A percentile compares a stretch with the other conserved stretches of the same genome.
Conservation (phyloP, 2,329 filamentous ascomycete species). For the Leptographium radiaticola region DNA sequence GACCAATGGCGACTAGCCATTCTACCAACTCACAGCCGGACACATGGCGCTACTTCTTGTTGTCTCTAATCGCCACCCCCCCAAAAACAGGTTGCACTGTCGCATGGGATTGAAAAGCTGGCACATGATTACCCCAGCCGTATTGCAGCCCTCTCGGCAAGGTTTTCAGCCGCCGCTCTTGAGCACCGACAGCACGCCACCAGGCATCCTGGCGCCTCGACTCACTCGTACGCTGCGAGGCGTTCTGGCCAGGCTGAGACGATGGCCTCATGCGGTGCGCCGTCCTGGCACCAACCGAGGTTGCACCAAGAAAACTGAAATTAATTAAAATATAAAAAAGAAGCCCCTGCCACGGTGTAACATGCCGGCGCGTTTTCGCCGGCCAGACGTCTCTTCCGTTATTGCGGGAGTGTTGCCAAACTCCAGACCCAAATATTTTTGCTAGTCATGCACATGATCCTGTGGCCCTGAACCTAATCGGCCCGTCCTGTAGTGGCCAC, state of each 20-base stretch:
- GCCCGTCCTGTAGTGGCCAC: constrained; percentile 1
- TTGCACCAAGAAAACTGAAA: not conserved
- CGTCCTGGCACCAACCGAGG: not conserved
- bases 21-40: too few species aligned
- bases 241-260: not conserved
- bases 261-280: too few species aligned
- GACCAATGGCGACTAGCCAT: too few species aligned
- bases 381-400: not conserved
- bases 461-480: not conserved
- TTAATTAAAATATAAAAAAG: too few species aligned
- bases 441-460: not conserved
- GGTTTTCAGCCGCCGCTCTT: too few species aligned
- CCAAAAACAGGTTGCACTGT: too few species aligned
- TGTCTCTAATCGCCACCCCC: too few species aligned
- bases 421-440: not conserved
- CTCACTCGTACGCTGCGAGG: not conserved
- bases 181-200: not conserved
- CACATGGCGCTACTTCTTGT: too few species aligned
- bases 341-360: not conserved
- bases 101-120: too few species aligned
- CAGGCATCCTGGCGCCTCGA: not conserved
- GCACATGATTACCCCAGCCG: too few species aligned
- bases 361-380: not conserved
- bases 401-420: not conserved
- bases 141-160: too few species aligned